These are phyloP conservation scores for Draba incana DNA, from an alignment of 345 rosid species.

Conservation along the genomic window DNA sequence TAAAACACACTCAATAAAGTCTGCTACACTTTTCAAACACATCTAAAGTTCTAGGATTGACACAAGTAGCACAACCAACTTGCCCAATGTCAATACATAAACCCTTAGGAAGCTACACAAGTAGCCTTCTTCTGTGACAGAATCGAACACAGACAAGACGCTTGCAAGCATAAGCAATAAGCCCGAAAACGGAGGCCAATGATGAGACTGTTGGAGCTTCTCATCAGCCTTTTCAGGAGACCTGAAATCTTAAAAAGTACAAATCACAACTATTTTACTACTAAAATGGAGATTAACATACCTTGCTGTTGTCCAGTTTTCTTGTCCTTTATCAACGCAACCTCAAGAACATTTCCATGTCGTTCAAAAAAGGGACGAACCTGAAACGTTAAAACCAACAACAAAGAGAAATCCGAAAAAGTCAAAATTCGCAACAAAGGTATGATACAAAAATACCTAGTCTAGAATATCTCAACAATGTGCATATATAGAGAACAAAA, in stretches of 20 bases:
- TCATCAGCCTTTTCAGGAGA: constrained; percentile 87
- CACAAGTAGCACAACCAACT: constrained; percentile 54
- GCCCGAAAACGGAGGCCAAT: constrained; percentile 67
- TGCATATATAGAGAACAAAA: constrained; percentile 5
- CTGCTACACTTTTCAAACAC: constrained; percentile 58
- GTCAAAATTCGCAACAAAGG: not conserved
- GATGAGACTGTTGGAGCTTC: constrained; percentile 85
- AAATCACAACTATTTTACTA: constrained; percentile 48
- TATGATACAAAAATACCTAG: not conserved
- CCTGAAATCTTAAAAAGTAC: constrained; percentile 66
- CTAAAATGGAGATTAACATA: constrained; percentile 52
- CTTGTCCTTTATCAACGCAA: constrained; percentile 94
- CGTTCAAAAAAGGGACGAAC: constrained; percentile 84
- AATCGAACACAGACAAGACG: constrained; percentile 48
- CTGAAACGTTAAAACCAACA: constrained; percentile 47
- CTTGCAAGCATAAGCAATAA: constrained; percentile 66
- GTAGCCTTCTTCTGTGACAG: constrained; percentile 64
- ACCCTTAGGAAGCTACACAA: constrained; percentile 53
- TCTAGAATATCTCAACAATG: not conserved
- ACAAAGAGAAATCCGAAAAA: constrained; percentile 13
- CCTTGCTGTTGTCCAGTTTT: constrained; percentile 98
- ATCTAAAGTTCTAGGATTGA: constrained; percentile 55
- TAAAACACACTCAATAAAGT: constrained; percentile 44
- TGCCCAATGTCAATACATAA: constrained; percentile 50
- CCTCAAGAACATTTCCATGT: constrained; percentile 92